phyloP scores from a whole-genome alignment of 2,329 filamentous ascomycete species.

The Alternaria conjuncta region DNA sequence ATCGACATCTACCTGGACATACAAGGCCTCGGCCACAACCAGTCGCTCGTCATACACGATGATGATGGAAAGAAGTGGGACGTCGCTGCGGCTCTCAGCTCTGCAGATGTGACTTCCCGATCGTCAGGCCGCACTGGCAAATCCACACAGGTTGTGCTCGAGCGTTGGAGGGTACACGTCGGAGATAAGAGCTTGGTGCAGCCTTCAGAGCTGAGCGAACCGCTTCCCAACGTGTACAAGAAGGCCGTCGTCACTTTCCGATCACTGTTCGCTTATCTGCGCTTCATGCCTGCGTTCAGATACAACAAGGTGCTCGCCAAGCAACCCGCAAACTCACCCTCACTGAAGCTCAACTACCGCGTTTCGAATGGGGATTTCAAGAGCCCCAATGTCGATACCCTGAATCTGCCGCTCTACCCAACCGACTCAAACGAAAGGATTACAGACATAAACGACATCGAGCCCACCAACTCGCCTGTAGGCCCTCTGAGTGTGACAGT shows the following conservation, averaged over 20 bases:
- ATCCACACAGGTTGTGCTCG: slow-evolving; percentile 77
- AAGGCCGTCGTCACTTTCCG: slow-evolving; percentile 95
- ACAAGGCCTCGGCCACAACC: slow-evolving; percentile 77
- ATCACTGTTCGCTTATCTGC: slow-evolving; percentile 81
- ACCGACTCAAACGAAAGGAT: slow-evolving; percentile 63
- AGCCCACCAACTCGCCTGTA: slow-evolving; percentile 83
- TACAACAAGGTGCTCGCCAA: slow-evolving; percentile 78
- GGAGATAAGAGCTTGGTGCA: slow-evolving; percentile 64
- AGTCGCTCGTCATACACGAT: slow-evolving; percentile 86
- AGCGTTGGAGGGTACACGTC: slow-evolving; percentile 88
- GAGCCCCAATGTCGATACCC: slow-evolving; percentile 67
- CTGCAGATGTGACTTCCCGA: slow-evolving; percentile 56
- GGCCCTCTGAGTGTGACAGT: slow-evolving; percentile 83
- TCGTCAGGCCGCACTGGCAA: slow-evolving; percentile 57
- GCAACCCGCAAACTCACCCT: slow-evolving; percentile 65
- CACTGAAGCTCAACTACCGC: slow-evolving; percentile 79
- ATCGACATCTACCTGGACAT: slow-evolving; percentile 91
- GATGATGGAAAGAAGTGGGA: slow-evolving; percentile 93
- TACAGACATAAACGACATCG: slow-evolving; percentile 71
- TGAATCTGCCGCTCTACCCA: slow-evolving; percentile 74
- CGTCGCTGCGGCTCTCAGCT: slow-evolving; percentile 80
- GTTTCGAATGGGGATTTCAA: slow-evolving; percentile 68
- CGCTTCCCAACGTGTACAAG: slow-evolving; percentile 91
- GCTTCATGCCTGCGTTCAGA: slow-evolving; percentile 85
- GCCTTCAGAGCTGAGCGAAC: slow-evolving; percentile 63